Evolutionary conservation across 2,329 filamentous ascomycete species (phyloP).

Genomic region (Drechslera avenae): DNA sequence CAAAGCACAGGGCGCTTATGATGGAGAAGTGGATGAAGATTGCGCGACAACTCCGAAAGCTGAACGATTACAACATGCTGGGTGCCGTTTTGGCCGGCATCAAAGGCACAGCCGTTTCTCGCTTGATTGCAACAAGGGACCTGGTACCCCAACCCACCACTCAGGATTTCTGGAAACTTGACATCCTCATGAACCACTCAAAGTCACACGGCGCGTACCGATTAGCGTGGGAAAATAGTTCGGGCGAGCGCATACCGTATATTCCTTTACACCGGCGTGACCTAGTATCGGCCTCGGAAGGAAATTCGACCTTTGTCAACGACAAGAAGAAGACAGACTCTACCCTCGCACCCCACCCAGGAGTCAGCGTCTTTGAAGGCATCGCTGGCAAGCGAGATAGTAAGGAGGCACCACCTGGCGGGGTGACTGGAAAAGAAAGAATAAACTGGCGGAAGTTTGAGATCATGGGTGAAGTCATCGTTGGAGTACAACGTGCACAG

Average conservation of each 20-base stretch:
- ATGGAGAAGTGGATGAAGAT: constrained; percentile 96
- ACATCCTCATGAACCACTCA: constrained; percentile 89
- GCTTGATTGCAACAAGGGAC: constrained; percentile 77
- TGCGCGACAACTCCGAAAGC: constrained; percentile 78
- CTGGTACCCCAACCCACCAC: constrained; percentile 73
- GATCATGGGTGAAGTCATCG: constrained; percentile 87
- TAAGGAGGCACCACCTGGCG: constrained; percentile 51
- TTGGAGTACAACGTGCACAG: constrained; percentile 91
- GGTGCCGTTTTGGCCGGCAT: constrained; percentile 94
- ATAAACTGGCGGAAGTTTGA: constrained; percentile 99
- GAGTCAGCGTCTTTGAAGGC: constrained; percentile 42
- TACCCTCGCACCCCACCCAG: constrained; percentile 41
- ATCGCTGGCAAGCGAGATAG: constrained; percentile 36
- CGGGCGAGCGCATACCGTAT: constrained; percentile 87
- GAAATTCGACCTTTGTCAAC: constrained; percentile 86
- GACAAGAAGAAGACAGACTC: constrained; percentile 38
- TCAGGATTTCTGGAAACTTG: constrained; percentile 85
- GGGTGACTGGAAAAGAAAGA: constrained; percentile 58
- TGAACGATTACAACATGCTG: constrained; percentile 97
- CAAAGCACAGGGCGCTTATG: constrained; percentile 89
- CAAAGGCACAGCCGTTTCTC: constrained; percentile 83
- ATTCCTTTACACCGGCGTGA: constrained; percentile 88
- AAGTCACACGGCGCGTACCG: constrained; percentile 94
- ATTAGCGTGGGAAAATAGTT: constrained; percentile 96
- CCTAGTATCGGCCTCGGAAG: constrained; percentile 88